Evolutionary conservation across 2,329 filamentous ascomycete genomes (phyloP).

Genomic region (Fusarium dimerum): DNA sequence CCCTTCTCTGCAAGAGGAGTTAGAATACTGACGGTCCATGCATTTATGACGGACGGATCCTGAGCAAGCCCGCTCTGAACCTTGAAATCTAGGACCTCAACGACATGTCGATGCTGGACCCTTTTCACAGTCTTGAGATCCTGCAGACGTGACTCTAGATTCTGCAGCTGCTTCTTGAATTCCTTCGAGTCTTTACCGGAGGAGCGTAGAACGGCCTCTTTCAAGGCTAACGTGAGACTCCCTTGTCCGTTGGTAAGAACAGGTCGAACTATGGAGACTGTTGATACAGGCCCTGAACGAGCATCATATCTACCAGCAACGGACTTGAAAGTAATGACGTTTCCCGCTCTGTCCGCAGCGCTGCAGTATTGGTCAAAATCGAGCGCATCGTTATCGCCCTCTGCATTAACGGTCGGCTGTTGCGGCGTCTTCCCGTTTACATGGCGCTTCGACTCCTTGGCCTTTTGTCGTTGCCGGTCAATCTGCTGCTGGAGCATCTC

Average conservation of each 20-base stretch:
- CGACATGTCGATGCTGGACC: slow-evolving; percentile 73
- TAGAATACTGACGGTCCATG: slow-evolving; percentile 75
- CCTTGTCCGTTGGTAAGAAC: slow-evolving; percentile 56
- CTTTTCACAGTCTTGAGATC: slow-evolving; percentile 72
- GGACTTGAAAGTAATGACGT: slow-evolving; percentile 66
- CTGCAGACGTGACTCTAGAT: slow-evolving; percentile 75
- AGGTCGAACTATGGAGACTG: slow-evolving; percentile 72
- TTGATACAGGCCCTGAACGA: slow-evolving; percentile 65
- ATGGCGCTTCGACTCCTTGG: slow-evolving; percentile 63
- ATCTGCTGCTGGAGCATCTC: slow-evolving; percentile 74
- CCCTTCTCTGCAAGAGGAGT: slow-evolving; percentile 79
- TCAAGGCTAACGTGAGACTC: slow-evolving; percentile 70
- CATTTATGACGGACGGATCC: slow-evolving; percentile 36
- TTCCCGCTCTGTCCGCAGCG: slow-evolving; percentile 63
- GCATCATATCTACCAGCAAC: slow-evolving; percentile 71
- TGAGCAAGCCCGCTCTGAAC: slow-evolving; percentile 58
- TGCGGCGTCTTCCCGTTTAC: slow-evolving; percentile 36
- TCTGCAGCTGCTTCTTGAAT: slow-evolving; percentile 75
- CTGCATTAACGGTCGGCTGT: slow-evolving; percentile 30
- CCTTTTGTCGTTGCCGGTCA: slow-evolving; percentile 64
- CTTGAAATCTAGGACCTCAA: slow-evolving; percentile 81
- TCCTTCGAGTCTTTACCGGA: slow-evolving; percentile 59
- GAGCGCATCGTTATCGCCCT: slow-evolving; percentile 40
- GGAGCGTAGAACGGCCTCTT: slow-evolving; percentile 64
- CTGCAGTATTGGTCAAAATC: slow-evolving; percentile 69